A percentile compares a stretch with the other conserved stretches of the same genome.
phyloP scores from a whole-genome alignment of 2,329 filamentous ascomycete species.

The Arthrobotrys conoides region DNA sequence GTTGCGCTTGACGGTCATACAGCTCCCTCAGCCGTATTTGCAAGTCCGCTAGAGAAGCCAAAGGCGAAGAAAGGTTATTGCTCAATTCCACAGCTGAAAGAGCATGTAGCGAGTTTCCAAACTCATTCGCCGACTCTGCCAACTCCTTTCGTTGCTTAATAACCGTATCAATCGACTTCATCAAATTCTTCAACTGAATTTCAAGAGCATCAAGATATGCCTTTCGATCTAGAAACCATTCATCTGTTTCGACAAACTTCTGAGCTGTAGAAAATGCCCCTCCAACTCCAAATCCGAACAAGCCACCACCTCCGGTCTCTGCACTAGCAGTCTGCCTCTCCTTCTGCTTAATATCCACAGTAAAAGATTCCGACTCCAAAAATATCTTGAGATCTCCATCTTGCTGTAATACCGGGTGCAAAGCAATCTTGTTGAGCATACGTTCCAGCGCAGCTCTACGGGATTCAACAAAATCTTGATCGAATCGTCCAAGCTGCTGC shows the following conservation, averaged over 20 bases:
- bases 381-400: slow-evolving; percentile 96
- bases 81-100: slow-evolving; percentile 94
- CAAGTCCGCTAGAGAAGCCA: slow-evolving; percentile 91
- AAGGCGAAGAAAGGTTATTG: slow-evolving; percentile 85
- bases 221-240: slow-evolving; percentile 99
- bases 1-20: slow-evolving; percentile 95
- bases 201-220: slow-evolving; percentile 95
- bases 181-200: slow-evolving; percentile 86
- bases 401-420: slow-evolving; percentile 90
- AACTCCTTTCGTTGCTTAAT: slow-evolving; percentile 92
- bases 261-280: slow-evolving; percentile 70
- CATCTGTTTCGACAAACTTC: slow-evolving; percentile 98
- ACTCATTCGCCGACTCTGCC: slow-evolving; percentile 92
- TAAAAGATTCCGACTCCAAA: slow-evolving; percentile 95
- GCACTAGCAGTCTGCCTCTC: slow-evolving; percentile 84
- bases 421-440: slow-evolving; percentile 96
- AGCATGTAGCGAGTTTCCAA: slow-evolving; percentile 91
- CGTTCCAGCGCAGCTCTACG: slow-evolving; percentile 91
- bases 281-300: slow-evolving; percentile 72
- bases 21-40: slow-evolving; percentile 94
- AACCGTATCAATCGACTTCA: slow-evolving; percentile 95
- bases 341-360: slow-evolving; percentile 96
- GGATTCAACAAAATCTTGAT: slow-evolving; percentile 95
- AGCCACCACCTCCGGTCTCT: slow-evolving; percentile 86
- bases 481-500: slow-evolving; percentile 95